Evolutionary conservation across 495 filamentous ascomycete genomes (phyloP), one percentile per base, ranked within the genome.

Genomic region (Beverwykella pulmonaria): DNA sequence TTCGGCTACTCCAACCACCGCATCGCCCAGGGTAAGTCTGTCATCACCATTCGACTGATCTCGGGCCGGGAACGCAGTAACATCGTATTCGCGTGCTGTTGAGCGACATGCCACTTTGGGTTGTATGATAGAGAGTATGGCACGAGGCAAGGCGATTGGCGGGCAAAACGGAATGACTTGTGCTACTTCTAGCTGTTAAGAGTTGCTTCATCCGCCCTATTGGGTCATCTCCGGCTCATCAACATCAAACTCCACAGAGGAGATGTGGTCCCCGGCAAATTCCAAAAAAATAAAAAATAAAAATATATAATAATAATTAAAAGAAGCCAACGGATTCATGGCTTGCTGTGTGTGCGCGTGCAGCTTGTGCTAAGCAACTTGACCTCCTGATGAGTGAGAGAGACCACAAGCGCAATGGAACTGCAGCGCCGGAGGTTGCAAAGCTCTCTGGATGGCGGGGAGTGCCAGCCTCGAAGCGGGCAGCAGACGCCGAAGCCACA

Each of bases 371-470:
- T 61, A 49, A n/a, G 39, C 19, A 61, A 8, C 39, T 26, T 32
- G n/a, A 4, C 23, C 32, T 59, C 29, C 53, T 57, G 53, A 57
- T 57, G 53, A 26, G 39, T 9, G n/a, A 34, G 32, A 12, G 6
- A 34, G 20, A 20, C 12, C 20, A 44, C 36, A 34, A 29, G 30
- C 59, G 59, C 49, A 47, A 10, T 30, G 29, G 39, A 53, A 47
- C 53, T 62, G 48, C 59, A 62, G 29, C 59, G 17, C 58, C 46
- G 14, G 41, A 22, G 47, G 47, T 49, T 41, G 58, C 23, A 59
- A 48, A 29, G 29, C 32, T 29, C 39, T 20, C 29, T 12, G 2
- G 41, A 61, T 44, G 58, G 58, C 58, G 59, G 47, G 59, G 48
- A 19, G 48, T 48, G 17, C 53, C 23, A 15, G 19, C 19, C 59